phyloP scores from a whole-genome alignment of 2,329 filamentous ascomycete genomes.

The Fusarium nodosum region DNA sequence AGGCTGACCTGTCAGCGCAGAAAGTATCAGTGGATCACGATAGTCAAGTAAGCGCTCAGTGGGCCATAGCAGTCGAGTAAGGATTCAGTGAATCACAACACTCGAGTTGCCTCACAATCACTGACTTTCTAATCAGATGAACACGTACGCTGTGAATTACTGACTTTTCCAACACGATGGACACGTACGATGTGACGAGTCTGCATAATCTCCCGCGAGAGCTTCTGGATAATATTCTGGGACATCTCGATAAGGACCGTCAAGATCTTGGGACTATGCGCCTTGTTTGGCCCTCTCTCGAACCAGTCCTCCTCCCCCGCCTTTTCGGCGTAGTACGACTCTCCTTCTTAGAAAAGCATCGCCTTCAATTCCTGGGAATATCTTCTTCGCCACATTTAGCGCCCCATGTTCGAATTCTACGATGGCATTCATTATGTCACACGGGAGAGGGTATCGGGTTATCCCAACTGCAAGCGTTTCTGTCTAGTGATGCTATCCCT shows the following conservation, averaged over 20 bases:
- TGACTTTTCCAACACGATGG: too few species aligned
- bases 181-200: not conserved
- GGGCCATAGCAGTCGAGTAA: too few species aligned
- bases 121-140: too few species aligned
- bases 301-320: not conserved
- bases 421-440: not conserved
- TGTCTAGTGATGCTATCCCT: not conserved
- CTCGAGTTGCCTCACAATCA: too few species aligned
- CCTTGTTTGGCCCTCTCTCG: slow-evolving; percentile 2
- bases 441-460: not conserved
- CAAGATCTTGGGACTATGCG: not conserved
- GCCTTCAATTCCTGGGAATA: slow-evolving; percentile 1
- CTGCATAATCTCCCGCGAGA: not conserved
- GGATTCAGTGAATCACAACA: too few species aligned
- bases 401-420: not conserved
- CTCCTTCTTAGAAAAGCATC: not conserved
- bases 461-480: not conserved
- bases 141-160: too few species aligned
- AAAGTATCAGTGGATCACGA: too few species aligned
- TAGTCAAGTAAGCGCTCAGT: too few species aligned
- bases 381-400: not conserved
- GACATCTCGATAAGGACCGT: not conserved
- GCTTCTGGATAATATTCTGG: not conserved
- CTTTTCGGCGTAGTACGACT: not conserved
- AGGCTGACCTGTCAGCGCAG: too few species aligned